Base-by-base conservation (phyloP, 2,329 filamentous ascomycete species). In the Raffaelea deltoideospora region DNA sequence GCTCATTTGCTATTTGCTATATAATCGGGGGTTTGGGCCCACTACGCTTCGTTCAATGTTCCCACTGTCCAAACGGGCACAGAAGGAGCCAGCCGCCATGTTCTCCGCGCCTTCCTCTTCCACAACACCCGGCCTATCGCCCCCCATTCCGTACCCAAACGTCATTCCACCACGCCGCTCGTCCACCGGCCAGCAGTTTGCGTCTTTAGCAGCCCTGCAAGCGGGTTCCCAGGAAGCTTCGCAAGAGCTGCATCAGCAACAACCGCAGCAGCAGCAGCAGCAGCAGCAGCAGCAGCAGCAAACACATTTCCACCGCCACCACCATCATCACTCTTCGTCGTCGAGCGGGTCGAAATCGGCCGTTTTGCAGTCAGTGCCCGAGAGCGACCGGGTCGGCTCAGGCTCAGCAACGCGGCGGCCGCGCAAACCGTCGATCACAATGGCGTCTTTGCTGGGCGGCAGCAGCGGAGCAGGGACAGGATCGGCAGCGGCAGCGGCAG, bases 81-180 rank as follows among this genome's bases (percentile, higher is more conserved):
- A 41, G 37, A 45, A 39, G 31, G 42, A 45, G 37, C 42, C 38
- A 17, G 37, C 46, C 41, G 42, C 43, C 43, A 42, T 47, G 37
- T 36, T 46, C 37, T 40, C 48, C 34, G 37, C 46, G 31, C 30
- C 35, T 8, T 17, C 32, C 9, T 28, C 39, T 3, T 34, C 38
- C 7, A 30, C 41, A 5, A 26, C 35, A 17, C 3, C 28, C 26
- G 31, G 26, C n/a, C 34, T 35, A 2, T 37, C 29, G 11, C 26
- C 40, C 4, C 37, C n/a, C 41, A 54, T 64, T 36, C 59, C 61
- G 39, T 70, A 67, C n/a, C 76, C 77, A 37, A 76, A 72, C 53
- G 65, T 67, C 27, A 84, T 86, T 38, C 80, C 82, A 17, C 76
- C 77, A 3, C 71, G 81, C 43, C 84, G 76, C 32, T 85, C 80